Conservation (phyloP, 176 grass and related monocot genomes). For the Carex kokanica region DNA sequence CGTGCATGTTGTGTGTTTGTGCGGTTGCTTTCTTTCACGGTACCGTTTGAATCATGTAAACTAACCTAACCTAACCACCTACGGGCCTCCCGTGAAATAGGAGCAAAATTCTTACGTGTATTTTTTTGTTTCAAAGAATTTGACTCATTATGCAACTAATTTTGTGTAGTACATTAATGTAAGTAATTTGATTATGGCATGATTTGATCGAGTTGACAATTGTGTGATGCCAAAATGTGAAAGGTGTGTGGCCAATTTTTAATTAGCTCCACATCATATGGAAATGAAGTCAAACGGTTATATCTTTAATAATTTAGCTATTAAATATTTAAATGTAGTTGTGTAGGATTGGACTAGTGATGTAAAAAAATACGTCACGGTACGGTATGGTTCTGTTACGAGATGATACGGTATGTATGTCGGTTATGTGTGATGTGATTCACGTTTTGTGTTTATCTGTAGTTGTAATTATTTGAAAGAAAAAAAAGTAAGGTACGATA, state of each 20-base stretch:
- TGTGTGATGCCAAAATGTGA: neutral
- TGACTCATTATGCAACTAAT: too few relatives aligned
- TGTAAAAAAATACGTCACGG: too few relatives aligned
- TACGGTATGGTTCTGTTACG: too few relatives aligned
- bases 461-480: too few relatives aligned
- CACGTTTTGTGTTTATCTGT: too few relatives aligned
- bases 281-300: neutral
- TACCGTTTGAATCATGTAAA: conserved; percentile 10
- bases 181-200: neutral
- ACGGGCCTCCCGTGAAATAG: conserved; percentile 23
- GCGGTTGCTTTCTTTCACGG: conserved; percentile 20
- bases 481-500: too few relatives aligned
- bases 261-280: neutral
- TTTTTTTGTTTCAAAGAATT: neutral
- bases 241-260: neutral
- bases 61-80: neutral
- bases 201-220: neutral
- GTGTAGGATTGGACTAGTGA: too few relatives aligned
- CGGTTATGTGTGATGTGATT: too few relatives aligned
- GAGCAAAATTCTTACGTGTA: neutral
- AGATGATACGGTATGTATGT: too few relatives aligned
- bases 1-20: neutral
- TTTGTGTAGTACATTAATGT: neutral
- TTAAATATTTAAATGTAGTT: neutral
- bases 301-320: neutral